Evolutionary conservation across 257 asterid species (phyloP).

Genomic region (Mitragyna speciosa): DNA sequence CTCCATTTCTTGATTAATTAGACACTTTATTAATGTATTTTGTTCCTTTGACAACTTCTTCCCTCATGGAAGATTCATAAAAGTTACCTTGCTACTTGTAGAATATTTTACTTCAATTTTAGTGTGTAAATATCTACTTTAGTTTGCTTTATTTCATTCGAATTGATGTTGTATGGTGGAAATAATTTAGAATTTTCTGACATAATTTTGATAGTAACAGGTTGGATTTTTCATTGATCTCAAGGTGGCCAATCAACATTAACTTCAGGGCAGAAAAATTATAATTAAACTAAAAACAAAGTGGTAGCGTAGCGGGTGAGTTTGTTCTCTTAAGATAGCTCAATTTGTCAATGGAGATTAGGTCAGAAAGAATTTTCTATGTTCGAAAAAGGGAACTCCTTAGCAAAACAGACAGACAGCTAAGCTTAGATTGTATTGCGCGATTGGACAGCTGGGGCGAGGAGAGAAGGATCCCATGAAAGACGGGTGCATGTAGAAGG

Average conservation of each 20-base stretch:
- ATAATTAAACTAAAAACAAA: background rate
- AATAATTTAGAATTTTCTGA: background rate
- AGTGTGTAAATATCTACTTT: background rate
- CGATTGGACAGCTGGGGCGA: background rate
- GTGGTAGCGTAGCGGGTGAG: constrained; percentile 16
- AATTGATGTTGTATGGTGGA: background rate
- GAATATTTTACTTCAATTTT: background rate
- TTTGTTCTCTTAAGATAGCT: background rate
- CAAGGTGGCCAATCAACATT: background rate
- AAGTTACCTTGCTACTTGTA: background rate
- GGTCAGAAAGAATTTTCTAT: background rate
- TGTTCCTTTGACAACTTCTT: background rate
- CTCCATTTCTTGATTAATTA: background rate
- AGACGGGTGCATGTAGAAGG: constrained; percentile 11
- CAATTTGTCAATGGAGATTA: background rate
- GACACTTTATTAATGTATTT: background rate
- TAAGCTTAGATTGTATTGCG: constrained; percentile 12
- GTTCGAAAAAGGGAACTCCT: background rate
- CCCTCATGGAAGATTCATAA: too few relatives aligned
- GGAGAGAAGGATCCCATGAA: constrained; percentile 10
- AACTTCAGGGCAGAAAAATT: background rate
- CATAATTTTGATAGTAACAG: background rate
- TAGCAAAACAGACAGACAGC: constrained; percentile 30
- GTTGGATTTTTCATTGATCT: background rate
- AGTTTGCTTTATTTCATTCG: too few relatives aligned